Conservation (phyloP, 768 basidiomycete species). For the Cyclocybe aegerita region DNA sequence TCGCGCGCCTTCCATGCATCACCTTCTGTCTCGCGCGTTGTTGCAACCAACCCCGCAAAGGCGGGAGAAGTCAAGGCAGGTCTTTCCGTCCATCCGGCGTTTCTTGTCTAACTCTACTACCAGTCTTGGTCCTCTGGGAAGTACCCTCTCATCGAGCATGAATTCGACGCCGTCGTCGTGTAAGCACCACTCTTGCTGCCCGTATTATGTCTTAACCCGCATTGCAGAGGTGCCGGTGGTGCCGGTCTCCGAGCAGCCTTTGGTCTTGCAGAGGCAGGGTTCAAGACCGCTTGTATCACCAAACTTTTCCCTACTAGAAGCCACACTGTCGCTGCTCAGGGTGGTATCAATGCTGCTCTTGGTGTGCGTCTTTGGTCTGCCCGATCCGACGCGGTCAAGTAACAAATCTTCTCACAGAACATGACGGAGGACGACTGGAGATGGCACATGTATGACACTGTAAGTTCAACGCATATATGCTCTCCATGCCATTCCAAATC, state of each 20-base stretch:
- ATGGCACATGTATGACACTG: conserved; percentile 98
- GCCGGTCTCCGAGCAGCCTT: conserved; percentile 98
- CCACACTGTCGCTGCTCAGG: conserved; percentile 99
- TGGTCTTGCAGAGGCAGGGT: conserved; percentile 95
- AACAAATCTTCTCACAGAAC: conserved; percentile 50
- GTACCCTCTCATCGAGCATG: conserved; percentile 97
- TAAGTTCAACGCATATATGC: conserved; percentile 34
- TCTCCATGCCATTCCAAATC: conserved; percentile 13
- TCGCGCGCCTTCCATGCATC: conserved; percentile 69
- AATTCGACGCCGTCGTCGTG: conserved; percentile 99
- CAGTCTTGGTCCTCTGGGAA: conserved; percentile 82
- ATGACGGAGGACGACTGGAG: conserved; percentile 99
- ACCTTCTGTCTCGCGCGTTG: conserved; percentile 54
- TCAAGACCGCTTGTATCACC: conserved; percentile 99
- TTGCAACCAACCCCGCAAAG: conserved; percentile 71
- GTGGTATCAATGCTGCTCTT: conserved; percentile 97
- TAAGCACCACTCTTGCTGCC: conserved; percentile 45
- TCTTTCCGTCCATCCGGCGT: conserved; percentile 6
- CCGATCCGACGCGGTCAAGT: conserved; percentile 2
- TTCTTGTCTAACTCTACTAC: conserved; percentile 15
- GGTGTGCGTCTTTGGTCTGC: conserved; percentile 55
- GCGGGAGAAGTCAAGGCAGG: conserved; percentile 80
- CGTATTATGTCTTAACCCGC: conserved; percentile 2
- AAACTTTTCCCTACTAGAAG: conserved; percentile 98
- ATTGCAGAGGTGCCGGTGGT: conserved; percentile 88